Evolutionary conservation across 352 stramenopile species (phyloP).

Genomic region (Pythium phragmiticola): DNA sequence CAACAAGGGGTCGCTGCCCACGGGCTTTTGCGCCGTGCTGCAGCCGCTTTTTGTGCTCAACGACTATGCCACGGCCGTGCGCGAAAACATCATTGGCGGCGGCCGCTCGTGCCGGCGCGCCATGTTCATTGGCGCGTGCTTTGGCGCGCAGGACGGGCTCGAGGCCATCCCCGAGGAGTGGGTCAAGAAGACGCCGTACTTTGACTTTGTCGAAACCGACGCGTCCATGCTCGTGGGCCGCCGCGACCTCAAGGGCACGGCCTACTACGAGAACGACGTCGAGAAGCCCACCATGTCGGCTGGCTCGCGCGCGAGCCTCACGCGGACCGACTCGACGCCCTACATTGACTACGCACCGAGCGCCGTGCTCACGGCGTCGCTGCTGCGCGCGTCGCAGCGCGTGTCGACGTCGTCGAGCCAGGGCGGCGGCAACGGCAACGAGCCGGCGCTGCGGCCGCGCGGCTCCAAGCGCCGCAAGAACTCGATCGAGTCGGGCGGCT

Average conservation of each 20-base stretch:
- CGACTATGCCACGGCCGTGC: conserved; percentile 75
- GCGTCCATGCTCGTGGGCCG: conserved; percentile 62
- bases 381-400: conserved; percentile 27
- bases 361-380: conserved; percentile 47
- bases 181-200: conserved; percentile 82
- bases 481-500: conserved; percentile 64
- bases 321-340: conserved; percentile 32
- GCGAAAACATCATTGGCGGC: conserved; percentile 81
- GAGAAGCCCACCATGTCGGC: conserved; percentile 32
- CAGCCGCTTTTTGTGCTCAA: conserved; percentile 79
- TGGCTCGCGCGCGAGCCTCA: conserved; percentile 17
- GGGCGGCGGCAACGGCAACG: neutral
- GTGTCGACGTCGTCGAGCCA: conserved; percentile 18
- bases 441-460: conserved; percentile 2
- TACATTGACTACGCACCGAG: conserved; percentile 62
- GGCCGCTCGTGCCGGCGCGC: conserved; percentile 71
- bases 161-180: conserved; percentile 66
- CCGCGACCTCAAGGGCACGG: conserved; percentile 54
- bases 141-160: conserved; percentile 70
- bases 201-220: conserved; percentile 77
- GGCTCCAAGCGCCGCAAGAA: conserved; percentile 34
- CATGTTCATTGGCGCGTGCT: conserved; percentile 84
- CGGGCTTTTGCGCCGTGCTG: conserved; percentile 66
- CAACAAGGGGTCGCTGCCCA: conserved; percentile 69
- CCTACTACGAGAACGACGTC: conserved; percentile 46